Evolutionary conservation across 2,329 filamentous ascomycete genomes (phyloP).

Genomic region (Pestalotiopsis sp.): DNA sequence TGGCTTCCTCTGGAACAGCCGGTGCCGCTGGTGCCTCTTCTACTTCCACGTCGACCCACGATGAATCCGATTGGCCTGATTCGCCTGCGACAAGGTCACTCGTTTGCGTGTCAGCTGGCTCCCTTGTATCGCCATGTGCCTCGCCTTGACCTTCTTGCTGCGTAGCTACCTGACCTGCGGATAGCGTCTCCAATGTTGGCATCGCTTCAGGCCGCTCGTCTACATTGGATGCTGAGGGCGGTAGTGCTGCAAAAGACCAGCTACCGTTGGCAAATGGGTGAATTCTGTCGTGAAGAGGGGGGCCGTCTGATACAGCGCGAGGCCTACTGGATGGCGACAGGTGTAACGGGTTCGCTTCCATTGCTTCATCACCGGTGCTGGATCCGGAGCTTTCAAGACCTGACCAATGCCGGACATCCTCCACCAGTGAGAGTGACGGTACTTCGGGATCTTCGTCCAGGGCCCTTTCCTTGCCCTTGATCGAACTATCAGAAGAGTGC

Average conservation of each 20-base stretch:
- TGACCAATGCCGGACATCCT: slow-evolving; percentile 14
- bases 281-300: slow-evolving; percentile 42
- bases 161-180: neutral
- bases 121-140: neutral
- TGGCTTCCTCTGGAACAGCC: slow-evolving; percentile 8
- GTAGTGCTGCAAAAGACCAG: slow-evolving; percentile 44
- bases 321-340: slow-evolving; percentile 37
- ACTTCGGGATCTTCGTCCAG: neutral
- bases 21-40: neutral
- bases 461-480: slow-evolving; percentile 12
- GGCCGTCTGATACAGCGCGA: slow-evolving; percentile 61
- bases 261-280: slow-evolving; percentile 62
- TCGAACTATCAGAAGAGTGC: neutral
- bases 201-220: neutral
- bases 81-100: neutral
- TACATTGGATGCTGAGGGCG: neutral
- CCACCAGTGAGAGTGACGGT: neutral
- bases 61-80: neutral
- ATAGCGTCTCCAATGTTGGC: neutral
- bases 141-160: neutral
- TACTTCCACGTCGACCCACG: neutral
- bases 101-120: neutral
- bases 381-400: slow-evolving; percentile 15
- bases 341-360: neutral
- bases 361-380: neutral